phyloP scores from a whole-genome alignment of 179 eudicot genomes.

The Silene coronaria region DNA sequence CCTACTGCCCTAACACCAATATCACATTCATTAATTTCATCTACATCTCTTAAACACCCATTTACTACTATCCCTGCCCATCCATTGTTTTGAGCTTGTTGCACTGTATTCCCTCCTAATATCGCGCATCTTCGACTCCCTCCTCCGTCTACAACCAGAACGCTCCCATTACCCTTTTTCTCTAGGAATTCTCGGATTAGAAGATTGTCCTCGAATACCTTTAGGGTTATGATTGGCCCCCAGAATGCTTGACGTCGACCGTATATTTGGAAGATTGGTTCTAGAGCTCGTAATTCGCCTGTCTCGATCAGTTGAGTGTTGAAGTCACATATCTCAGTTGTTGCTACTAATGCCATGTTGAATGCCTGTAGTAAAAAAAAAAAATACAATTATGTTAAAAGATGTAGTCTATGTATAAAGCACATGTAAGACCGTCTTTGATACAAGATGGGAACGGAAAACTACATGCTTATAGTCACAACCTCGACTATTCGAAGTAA shows the following conservation, averaged over 20 bases:
- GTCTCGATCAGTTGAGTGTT: conserved; percentile 21
- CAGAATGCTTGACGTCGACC: conserved; percentile 22
- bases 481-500: too few relatives aligned
- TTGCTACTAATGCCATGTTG: conserved; percentile 24
- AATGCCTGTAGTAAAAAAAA: background rate
- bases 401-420: too few relatives aligned
- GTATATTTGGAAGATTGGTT: conserved; percentile 26
- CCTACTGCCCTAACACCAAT: conserved; percentile 29
- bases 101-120: conserved; percentile 27
- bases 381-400: too few relatives aligned
- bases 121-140: conserved; percentile 24
- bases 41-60: conserved; percentile 26
- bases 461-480: too few relatives aligned
- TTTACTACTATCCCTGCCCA: conserved; percentile 29
- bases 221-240: conserved; percentile 25
- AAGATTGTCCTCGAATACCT: conserved; percentile 28
- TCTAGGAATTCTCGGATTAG: conserved; percentile 24
- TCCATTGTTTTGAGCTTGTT: conserved; percentile 31
- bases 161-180: conserved; percentile 22
- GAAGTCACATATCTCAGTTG: conserved; percentile 25
- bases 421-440: too few relatives aligned
- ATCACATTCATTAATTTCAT: conserved; percentile 27
- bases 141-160: conserved; percentile 25
- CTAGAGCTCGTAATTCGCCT: conserved; percentile 25
- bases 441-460: too few relatives aligned